phyloP scores from a whole-genome alignment of 441 rosid species.

The Adansonia madagascariensis region DNA sequence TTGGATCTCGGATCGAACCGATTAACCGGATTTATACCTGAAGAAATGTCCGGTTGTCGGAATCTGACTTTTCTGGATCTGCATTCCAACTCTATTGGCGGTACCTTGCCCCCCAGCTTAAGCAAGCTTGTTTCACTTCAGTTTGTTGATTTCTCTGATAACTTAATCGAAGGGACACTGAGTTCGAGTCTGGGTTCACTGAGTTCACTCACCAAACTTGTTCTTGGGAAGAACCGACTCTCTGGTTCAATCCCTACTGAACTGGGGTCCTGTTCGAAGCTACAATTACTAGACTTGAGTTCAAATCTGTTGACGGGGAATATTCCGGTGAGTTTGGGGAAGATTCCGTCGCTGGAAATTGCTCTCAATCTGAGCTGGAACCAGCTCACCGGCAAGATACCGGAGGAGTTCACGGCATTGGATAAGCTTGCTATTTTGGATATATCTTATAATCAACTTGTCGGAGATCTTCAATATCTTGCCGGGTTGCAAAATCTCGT shows the following conservation, averaged over 20 bases:
- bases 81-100: slow-evolving; percentile 64
- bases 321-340: slow-evolving; percentile 64
- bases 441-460: slow-evolving; percentile 62
- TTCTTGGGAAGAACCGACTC: slow-evolving; percentile 52
- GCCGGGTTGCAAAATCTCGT: slow-evolving; percentile 77
- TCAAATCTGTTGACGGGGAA: slow-evolving; percentile 53
- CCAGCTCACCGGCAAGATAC: slow-evolving; percentile 59
- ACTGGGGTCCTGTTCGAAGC: slow-evolving; percentile 62
- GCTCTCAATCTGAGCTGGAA: slow-evolving; percentile 84
- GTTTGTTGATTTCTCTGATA: slow-evolving; percentile 59
- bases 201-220: slow-evolving; percentile 59
- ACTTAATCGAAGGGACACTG: slow-evolving; percentile 50
- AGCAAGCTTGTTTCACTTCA: slow-evolving; percentile 53
- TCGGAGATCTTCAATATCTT: slow-evolving; percentile 60
- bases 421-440: slow-evolving; percentile 69
- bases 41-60: slow-evolving; percentile 54
- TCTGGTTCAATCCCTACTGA: slow-evolving; percentile 58
- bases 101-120: slow-evolving; percentile 51
- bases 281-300: slow-evolving; percentile 66
- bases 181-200: slow-evolving; percentile 53
- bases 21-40: slow-evolving; percentile 51
- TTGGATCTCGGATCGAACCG: slow-evolving; percentile 66
- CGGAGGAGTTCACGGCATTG: slow-evolving; percentile 56
- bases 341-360: slow-evolving; percentile 71
- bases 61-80: slow-evolving; percentile 67